Base-by-base conservation (phyloP, 495 filamentous ascomycete genomes). In the Penicillium silybi region DNA sequence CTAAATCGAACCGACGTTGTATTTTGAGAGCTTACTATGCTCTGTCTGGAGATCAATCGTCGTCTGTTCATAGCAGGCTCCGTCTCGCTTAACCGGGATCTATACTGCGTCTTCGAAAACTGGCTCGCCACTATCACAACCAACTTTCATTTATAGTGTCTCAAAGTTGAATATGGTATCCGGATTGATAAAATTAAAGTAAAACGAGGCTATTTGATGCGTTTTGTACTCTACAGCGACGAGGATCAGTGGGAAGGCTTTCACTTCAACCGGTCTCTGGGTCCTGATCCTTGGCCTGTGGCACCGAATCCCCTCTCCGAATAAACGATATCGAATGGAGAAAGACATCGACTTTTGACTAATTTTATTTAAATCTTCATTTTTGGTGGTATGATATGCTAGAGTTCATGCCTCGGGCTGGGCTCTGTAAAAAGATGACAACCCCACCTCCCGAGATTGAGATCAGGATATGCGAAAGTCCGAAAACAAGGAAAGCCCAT, bases 331-430 rank as follows among this genome's bases (percentile, higher is more conserved):
- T n/a, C n/a, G 41, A 26, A 44, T 26, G 19, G 1, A 50, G 25
- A 25, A 10, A 40, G 35, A 27, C 26, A 38, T 1, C 3, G n/a
- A 22, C 20, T 16, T 32, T 13, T n/a, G 43, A 20, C 3, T 35
- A 6, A 23, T 32, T 37, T 29, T 46, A 35, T 6, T 41, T 38
- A 52, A 38, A 35, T 46, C 41, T 41, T 20, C n/a, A 38, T 40
- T 43, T 41, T 51, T 44, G 42, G 27, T 50, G 40, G 34, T 57
- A 57, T 60, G 53, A 52, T 57, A 54, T 52, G 54, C 26, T 50
- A 40, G 29, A 42, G 32, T 48, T 48, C 46, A 54, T 61, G 46
- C 35, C 41, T 26, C 32, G 40, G 46, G 41, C 38, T 29, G 27
- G 29, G 17, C 18, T 16, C 32, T 29, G 53, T 39, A 23, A 32